Percentiles rank a stretch among this genome's conserved stretches.
These are phyloP conservation scores for Rubroboletus pulcherrimus DNA, from an alignment of 768 basidiomycete genomes.

Conservation along the genomic window DNA sequence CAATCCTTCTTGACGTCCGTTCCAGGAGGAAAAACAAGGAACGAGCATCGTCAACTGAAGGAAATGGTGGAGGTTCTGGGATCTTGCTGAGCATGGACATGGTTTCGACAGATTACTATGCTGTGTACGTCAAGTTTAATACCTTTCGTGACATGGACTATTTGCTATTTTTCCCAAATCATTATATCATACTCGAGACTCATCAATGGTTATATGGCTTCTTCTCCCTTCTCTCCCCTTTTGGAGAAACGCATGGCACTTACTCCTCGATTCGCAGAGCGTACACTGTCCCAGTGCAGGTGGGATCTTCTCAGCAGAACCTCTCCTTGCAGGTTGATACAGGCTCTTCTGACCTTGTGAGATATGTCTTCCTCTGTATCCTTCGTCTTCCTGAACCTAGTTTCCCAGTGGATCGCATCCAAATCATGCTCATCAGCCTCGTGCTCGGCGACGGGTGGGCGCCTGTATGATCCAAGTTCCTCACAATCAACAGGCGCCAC, in stretches of 20 bases:
- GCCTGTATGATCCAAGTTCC: conserved; percentile 53
- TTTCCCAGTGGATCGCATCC: conserved; percentile 68
- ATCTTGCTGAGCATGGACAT: conserved; percentile 56
- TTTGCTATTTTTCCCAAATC: background rate
- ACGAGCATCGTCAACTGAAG: conserved; percentile 31
- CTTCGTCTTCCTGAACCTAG: background rate
- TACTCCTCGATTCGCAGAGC: conserved; percentile 38
- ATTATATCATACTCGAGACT: background rate
- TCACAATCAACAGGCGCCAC: conserved; percentile 39
- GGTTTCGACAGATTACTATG: conserved; percentile 49
- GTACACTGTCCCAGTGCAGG: conserved; percentile 57
- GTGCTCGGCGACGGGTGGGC: conserved; percentile 46
- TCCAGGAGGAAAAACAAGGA: conserved; percentile 9
- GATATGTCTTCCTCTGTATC: conserved; percentile 21
- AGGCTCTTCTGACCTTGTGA: conserved; percentile 76
- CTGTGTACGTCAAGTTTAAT: conserved; percentile 42
- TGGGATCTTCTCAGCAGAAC: conserved; percentile 48
- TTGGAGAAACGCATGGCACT: background rate
- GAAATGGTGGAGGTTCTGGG: conserved; percentile 49
- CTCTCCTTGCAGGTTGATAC: conserved; percentile 74
- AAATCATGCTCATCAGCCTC: conserved; percentile 54
- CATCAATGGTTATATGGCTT: background rate
- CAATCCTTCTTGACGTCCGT: conserved; percentile 1
- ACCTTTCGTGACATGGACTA: background rate
- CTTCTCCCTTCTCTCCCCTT: background rate